phyloP scores from a whole-genome alignment of 2,329 filamentous ascomycete species.

The Fusarium sterilihyphosum region DNA sequence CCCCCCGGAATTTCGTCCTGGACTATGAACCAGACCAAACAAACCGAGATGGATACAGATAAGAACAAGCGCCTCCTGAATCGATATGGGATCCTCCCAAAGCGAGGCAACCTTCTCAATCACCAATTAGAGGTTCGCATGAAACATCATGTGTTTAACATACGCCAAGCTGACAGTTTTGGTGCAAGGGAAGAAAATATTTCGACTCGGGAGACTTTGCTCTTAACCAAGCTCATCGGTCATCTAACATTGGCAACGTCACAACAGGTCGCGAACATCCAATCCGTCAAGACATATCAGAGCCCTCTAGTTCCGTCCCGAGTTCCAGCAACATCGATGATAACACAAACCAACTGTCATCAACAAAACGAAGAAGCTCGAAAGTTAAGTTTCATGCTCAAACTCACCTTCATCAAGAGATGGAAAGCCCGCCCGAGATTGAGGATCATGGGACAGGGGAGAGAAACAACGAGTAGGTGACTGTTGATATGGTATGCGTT shows the following conservation, averaged over 20 bases:
- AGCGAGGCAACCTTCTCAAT: slow-evolving; percentile 21
- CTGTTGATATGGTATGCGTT: background rate
- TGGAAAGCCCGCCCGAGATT: background rate
- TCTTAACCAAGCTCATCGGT: slow-evolving; percentile 24
- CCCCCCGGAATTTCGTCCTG: background rate
- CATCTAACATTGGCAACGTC: slow-evolving; percentile 28
- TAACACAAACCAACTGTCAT: background rate
- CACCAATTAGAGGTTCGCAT: slow-evolving; percentile 27
- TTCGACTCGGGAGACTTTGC: slow-evolving; percentile 38
- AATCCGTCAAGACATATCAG: slow-evolving; percentile 17
- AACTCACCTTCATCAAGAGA: slow-evolving; percentile 9
- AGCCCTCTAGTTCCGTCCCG: slow-evolving; percentile 20
- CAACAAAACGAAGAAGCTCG: background rate
- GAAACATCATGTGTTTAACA: background rate
- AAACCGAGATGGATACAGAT: background rate
- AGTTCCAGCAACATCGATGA: slow-evolving; percentile 26
- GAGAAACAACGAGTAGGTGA: background rate
- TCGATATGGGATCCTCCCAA: slow-evolving; percentile 19
- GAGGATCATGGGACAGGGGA: background rate
- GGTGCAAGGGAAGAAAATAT: slow-evolving; percentile 18
- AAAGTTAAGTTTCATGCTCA: background rate
- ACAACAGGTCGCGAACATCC: slow-evolving; percentile 31
- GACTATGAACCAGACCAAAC: background rate
- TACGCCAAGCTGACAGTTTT: background rate
- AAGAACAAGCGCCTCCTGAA: background rate